Percentiles rank a stretch among this genome's conserved stretches.
phyloP scores from a whole-genome alignment of 768 basidiomycete genomes.

The Phlegmacium glaucopus region DNA sequence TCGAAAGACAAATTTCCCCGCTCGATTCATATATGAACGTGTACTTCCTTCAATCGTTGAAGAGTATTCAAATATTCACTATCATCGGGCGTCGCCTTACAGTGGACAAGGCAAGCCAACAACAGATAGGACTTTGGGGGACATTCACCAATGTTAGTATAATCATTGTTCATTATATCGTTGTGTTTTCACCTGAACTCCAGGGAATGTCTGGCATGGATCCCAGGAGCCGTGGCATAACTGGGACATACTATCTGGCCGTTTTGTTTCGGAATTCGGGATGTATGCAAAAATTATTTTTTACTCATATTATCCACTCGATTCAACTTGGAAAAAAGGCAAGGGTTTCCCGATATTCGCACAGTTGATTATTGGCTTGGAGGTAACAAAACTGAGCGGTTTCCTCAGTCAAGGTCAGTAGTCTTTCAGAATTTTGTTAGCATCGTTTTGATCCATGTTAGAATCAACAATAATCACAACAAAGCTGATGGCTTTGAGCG shows the following conservation, averaged over 20 bases:
- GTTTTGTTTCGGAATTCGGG: slow-evolving; percentile 95
- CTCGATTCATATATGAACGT: slow-evolving; percentile 87
- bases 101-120: slow-evolving; percentile 73
- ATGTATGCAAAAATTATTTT: slow-evolving; percentile 49
- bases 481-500: slow-evolving; percentile 89
- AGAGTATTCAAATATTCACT: slow-evolving; percentile 61
- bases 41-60: slow-evolving; percentile 73
- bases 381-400: slow-evolving; percentile 67
- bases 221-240: slow-evolving; percentile 92
- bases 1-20: slow-evolving; percentile 83
- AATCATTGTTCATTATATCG: background rate
- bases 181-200: slow-evolving; percentile 2
- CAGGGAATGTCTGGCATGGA: slow-evolving; percentile 94
- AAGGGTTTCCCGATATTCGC: slow-evolving; percentile 84
- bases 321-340: slow-evolving; percentile 41
- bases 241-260: slow-evolving; percentile 86
- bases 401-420: slow-evolving; percentile 81
- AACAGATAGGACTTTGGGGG: slow-evolving; percentile 75
- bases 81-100: slow-evolving; percentile 88
- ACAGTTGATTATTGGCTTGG: slow-evolving; percentile 91
- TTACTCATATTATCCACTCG: background rate
- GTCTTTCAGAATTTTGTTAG: background rate
- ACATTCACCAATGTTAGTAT: slow-evolving; percentile 82
- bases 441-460: slow-evolving; percentile 17
- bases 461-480: slow-evolving; percentile 79